Conservation (phyloP, 1,284 basidiomycete species). For the Tylopilus orsonianus region DNA sequence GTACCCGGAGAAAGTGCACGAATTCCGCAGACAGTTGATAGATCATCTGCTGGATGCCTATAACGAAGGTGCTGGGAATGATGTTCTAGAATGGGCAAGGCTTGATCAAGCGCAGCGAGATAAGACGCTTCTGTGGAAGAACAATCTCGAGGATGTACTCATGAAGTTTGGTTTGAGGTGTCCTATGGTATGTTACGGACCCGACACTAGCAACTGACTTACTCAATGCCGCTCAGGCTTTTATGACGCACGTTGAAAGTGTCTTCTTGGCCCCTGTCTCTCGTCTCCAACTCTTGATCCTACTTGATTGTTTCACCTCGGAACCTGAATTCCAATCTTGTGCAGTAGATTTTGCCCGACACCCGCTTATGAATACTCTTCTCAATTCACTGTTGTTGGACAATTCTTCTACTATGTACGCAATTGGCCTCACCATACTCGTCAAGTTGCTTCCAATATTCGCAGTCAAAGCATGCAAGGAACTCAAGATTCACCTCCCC, state of each 20-base stretch:
- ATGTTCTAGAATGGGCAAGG: conserved; percentile 70
- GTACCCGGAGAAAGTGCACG: conserved; percentile 51
- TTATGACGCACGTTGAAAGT: conserved; percentile 61
- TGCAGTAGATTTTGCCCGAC: conserved; percentile 53
- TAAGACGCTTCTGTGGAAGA: conserved; percentile 65
- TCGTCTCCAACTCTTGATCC: conserved; percentile 65
- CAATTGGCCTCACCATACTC: conserved; percentile 58
- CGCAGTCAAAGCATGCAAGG: conserved; percentile 57
- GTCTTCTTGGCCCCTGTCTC: conserved; percentile 59
- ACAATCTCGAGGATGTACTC: conserved; percentile 71
- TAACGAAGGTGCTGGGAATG: conserved; percentile 69
- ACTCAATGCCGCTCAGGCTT: conserved; percentile 45
- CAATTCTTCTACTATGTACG: conserved; percentile 67
- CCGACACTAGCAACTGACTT: conserved; percentile 15
- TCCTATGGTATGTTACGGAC: conserved; percentile 56
- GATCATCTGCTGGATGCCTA: conserved; percentile 72
- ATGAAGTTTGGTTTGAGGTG: conserved; percentile 59
- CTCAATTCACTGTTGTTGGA: conserved; percentile 67
- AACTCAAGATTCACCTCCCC: conserved; percentile 59
- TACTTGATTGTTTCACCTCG: conserved; percentile 63
- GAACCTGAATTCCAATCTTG: conserved; percentile 49
- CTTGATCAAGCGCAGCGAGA: conserved; percentile 60
- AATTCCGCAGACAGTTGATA: conserved; percentile 66
- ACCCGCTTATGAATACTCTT: conserved; percentile 61
- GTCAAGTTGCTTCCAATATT: conserved; percentile 73